phyloP scores from a whole-genome alignment of 768 basidiomycete species.

The Solioccasus polychromus region DNA sequence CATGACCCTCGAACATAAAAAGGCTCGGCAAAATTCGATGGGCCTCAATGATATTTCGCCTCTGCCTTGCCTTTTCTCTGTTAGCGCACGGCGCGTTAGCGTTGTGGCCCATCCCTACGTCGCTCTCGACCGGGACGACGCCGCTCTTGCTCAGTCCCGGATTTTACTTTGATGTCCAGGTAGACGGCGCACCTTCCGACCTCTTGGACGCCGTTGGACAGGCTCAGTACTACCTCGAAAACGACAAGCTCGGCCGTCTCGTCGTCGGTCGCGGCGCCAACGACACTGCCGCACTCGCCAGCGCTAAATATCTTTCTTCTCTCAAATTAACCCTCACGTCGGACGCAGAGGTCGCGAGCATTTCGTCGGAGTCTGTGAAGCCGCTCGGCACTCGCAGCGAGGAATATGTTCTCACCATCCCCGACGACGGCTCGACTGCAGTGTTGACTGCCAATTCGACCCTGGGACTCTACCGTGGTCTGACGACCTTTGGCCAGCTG shows the following conservation, averaged over 20 bases:
- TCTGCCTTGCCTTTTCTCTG: background rate
- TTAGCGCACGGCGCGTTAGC: constrained; percentile 13
- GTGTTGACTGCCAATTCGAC: constrained; percentile 43
- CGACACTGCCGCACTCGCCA: constrained; percentile 26
- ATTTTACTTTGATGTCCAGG: constrained; percentile 29
- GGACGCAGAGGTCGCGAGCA: constrained; percentile 21
- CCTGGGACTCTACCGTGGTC: constrained; percentile 49
- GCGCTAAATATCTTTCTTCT: constrained; percentile 23
- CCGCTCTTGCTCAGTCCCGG: constrained; percentile 21
- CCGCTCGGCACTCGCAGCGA: constrained; percentile 41
- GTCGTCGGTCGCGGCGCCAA: constrained; percentile 39
- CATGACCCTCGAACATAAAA: background rate
- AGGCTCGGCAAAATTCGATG: background rate
- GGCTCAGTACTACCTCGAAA: constrained; percentile 29
- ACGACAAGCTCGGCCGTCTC: constrained; percentile 39
- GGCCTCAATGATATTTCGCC: constrained; percentile 1
- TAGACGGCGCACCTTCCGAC: constrained; percentile 30
- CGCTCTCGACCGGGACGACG: constrained; percentile 24
- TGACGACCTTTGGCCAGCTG: constrained; percentile 55
- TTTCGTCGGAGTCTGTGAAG: constrained; percentile 35
- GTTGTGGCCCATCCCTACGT: constrained; percentile 34
- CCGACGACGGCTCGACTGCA: constrained; percentile 34
- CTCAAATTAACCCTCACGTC: constrained; percentile 27
- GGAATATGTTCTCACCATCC: constrained; percentile 41
- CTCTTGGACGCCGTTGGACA: constrained; percentile 33